A percentile compares a stretch with the other conserved stretches of the same genome.
Evolutionary conservation across 257 asterid species (phyloP).

Genomic region (Solanum chmielewskii): DNA sequence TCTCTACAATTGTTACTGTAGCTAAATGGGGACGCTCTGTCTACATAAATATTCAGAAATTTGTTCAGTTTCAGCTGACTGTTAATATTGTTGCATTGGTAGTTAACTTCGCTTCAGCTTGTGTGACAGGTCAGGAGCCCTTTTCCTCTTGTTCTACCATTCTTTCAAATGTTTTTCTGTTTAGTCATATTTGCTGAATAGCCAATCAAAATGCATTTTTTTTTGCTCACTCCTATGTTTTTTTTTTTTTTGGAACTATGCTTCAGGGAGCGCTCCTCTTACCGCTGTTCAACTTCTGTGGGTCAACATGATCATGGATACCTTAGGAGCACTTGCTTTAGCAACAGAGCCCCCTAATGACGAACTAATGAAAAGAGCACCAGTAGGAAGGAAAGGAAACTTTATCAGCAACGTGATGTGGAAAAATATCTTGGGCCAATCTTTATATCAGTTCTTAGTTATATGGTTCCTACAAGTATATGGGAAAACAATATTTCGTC

Average conservation of each 20-base stretch:
- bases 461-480: constrained; percentile 3
- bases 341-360: constrained; percentile 13
- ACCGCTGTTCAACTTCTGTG: constrained; percentile 19
- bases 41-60: constrained; percentile 26
- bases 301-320: constrained; percentile 17
- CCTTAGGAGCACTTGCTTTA: constrained; percentile 9
- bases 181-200: neutral
- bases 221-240: neutral
- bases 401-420: constrained; percentile 10
- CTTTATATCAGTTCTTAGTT: neutral
- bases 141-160: neutral
- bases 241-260: neutral
- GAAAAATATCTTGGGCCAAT: constrained; percentile 12
- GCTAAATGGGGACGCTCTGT: constrained; percentile 31
- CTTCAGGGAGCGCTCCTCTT: constrained; percentile 8
- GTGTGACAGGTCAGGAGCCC: constrained; percentile 7
- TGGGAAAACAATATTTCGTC: neutral
- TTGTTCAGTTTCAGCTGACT: constrained; percentile 34
- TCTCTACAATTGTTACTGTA: constrained; percentile 22
- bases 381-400: constrained; percentile 6
- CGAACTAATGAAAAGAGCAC: constrained; percentile 5
- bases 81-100: constrained; percentile 27
- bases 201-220: neutral
- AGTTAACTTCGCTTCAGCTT: constrained; percentile 25
- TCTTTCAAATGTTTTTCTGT: neutral